phyloP scores from a whole-genome alignment of 257 asterid genomes.

The Solanum pimpinellifolium region DNA sequence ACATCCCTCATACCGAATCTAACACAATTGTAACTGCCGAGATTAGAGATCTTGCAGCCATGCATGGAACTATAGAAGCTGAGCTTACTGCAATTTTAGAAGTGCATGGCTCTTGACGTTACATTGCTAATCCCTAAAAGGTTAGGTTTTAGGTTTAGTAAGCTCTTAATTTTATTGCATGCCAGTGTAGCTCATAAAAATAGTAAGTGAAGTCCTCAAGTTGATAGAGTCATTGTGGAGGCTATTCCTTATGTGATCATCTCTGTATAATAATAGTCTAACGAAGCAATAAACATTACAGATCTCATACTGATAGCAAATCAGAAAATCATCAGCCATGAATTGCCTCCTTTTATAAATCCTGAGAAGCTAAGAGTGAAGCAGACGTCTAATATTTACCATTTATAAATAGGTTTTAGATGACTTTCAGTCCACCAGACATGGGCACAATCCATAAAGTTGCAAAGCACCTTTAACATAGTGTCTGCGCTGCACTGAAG shows the following conservation, averaged over 20 bases:
- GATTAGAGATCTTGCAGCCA: background rate
- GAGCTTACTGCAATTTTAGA: background rate
- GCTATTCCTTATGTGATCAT: background rate
- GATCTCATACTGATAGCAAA: background rate
- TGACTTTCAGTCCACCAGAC: background rate
- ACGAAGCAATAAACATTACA: background rate
- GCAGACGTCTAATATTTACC: background rate
- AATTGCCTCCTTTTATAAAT: background rate
- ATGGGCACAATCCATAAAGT: background rate
- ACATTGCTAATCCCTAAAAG: background rate
- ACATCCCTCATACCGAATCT: background rate
- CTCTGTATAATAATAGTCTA: background rate
- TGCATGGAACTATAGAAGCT: background rate
- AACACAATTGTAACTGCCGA: background rate
- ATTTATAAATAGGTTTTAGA: background rate
- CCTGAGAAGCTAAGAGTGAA: background rate
- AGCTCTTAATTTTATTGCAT: background rate
- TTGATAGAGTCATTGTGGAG: background rate
- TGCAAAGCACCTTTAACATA: background rate
- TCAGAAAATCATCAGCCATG: background rate
- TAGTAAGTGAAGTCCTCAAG: background rate
- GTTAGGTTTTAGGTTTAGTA: background rate
- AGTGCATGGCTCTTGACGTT: background rate
- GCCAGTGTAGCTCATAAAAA: background rate
- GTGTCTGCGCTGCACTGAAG: background rate